Base-by-base conservation (phyloP, 1,139 yeast genomes). In the Pichia sp. region DNA sequence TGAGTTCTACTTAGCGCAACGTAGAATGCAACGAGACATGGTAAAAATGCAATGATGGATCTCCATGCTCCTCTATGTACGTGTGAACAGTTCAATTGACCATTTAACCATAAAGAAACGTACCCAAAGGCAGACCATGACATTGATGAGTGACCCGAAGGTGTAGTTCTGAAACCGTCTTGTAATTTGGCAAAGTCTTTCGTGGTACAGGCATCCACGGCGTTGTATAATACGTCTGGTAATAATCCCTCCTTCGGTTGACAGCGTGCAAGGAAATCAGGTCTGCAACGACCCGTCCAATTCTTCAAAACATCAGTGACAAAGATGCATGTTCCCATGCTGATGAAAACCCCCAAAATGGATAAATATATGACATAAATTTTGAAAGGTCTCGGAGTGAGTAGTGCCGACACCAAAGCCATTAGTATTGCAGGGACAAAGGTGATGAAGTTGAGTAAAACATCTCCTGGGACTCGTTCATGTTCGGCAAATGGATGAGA, bases 151-250 rank as follows among this genome's bases (percentile, higher is more conserved):
- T 84, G 94, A 10, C 94, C 94, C 1, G 87, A 77, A 1, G 94
- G 94, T 1, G 88, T 78, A 7, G 87, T 76, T 51, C 84, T 72
- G 63, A 80, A 69, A 0, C 94, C 94, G 50, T 84, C 94, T 17
- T 81, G 53, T 16, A 60, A 48, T 7, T 28, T 38, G 2, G 37
- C 44, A 26, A 37, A 30, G 34, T 66, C 55, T 3, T 58, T 51
- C 20, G 62, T 64, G 0, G 77, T 69, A 51, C 82, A 75, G 11
- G 76, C 69, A n/a, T 64, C 71, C 14, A 58, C 48, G 1, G 83
- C 78, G 22, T 60, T 69, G 34, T 74, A 67, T 26, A 54, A 50
- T 33, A 62, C 58, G 40, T 66, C 56, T 2, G 48, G 30, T 0
- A 66, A 55, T 1, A 73, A 62, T 6, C 56, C 60, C 12, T 49